Evolutionary conservation across 352 stramenopile genomes (phyloP).

Genomic region (Phytophthora europaea): DNA sequence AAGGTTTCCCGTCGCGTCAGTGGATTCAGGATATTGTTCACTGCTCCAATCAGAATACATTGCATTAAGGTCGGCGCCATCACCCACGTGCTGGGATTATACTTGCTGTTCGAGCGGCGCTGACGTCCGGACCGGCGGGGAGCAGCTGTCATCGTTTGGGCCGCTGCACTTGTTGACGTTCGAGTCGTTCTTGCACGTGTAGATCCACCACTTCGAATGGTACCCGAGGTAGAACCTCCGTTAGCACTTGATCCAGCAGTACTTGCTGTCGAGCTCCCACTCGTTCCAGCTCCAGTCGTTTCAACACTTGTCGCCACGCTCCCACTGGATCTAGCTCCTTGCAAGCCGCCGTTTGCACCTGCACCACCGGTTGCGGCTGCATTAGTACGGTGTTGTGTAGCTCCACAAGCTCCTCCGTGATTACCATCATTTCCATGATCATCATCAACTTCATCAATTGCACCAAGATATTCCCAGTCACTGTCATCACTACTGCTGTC

Average conservation of each 20-base stretch:
- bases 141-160: neutral
- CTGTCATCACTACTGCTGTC: constrained; percentile 13
- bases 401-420: neutral
- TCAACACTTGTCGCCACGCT: neutral
- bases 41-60: constrained; percentile 19
- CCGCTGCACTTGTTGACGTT: neutral
- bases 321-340: neutral
- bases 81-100: constrained; percentile 7
- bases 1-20: neutral
- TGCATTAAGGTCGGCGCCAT: constrained; percentile 11
- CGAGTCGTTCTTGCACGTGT: neutral
- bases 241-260: no score
- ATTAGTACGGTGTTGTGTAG: neutral
- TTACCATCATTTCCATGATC: neutral
- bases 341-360: neutral
- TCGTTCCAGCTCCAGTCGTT: neutral
- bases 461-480: constrained; percentile 12
- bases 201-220: neutral
- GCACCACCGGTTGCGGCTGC: neutral
- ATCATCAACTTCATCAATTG: neutral
- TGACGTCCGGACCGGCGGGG: constrained; percentile 1
- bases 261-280: constrained; percentile 1
- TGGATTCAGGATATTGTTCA: constrained; percentile 12
- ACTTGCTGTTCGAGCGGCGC: neutral
- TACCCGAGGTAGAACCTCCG: neutral